Evolutionary conservation across 805 yeast species (phyloP), one percentile per base, ranked within the genome.

Genomic region (baker's yeast (Saccharomyces cerevisiae)): DNA sequence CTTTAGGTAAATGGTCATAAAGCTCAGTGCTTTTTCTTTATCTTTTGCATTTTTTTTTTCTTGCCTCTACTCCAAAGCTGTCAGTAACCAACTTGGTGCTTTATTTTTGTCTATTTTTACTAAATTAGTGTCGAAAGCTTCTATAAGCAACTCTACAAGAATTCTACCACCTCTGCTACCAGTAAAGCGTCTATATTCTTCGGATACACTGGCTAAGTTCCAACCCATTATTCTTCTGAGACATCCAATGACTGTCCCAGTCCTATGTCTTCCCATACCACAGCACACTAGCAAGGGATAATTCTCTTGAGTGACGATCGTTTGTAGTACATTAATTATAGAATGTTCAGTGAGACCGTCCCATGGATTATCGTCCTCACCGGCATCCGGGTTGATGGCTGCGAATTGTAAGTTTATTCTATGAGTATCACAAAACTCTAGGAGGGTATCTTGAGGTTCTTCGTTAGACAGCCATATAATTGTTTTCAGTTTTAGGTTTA

Each of bases 241-340:
- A 69, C 99, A 92, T 0, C 99, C 99, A 56, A 94, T 82, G 2
- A 94, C 96, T 0, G 98, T 91, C 1, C 99, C 99, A 0, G 98
- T 91, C 59, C 99, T 77, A 70, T 92, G 99, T 61, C 99, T 76
- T 0, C 99, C 99, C 99, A 94, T 94, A 13, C 97, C 97, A 64
- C 98, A 94, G 69, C 98, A 94, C 4, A 91, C 91, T 51, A 94
- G 73, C 57, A 94, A 63, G 0, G 99, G 98, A 64, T 89, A 88
- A 67, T 83, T 82, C n/a, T 80, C 77, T 58, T 78, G 79, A 61
- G 88, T 80, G 47, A 84, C 80, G 21, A 92, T 86, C 32, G 89
- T 77, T 57, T 84, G 86, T 57, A 92, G 72, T 0, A 97, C 96
- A 57, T 82, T 83, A 28, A 81, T 80, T 52, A 92, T 89, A 24